phyloP scores from a whole-genome alignment of 129 eudicot species.

The Deinandra increscens region DNA sequence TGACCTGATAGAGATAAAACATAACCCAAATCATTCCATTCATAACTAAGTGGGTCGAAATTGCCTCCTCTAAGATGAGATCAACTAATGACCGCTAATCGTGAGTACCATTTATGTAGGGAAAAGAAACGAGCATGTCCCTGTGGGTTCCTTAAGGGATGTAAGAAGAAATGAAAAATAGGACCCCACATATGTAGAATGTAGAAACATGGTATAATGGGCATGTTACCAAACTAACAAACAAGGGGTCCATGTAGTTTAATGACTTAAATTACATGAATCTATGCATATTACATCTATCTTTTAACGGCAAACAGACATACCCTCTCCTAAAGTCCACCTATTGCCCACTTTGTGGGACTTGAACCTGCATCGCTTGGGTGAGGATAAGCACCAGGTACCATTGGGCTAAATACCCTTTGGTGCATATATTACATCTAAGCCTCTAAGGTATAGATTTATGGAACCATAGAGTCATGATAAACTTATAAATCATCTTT shows the following conservation, averaged over 20 bases:
- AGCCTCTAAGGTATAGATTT: conserved; percentile 5
- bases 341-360: too few relatives aligned
- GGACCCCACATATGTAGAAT: conserved; percentile 1
- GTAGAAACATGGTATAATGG: background rate
- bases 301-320: too few relatives aligned
- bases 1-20: too few relatives aligned
- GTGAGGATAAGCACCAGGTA: too few relatives aligned
- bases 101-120: background rate
- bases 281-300: background rate
- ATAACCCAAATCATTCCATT: too few relatives aligned
- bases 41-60: background rate
- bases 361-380: too few relatives aligned
- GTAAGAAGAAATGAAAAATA: background rate
- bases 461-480: conserved; percentile 4
- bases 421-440: conserved; percentile 10
- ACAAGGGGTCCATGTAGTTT: conserved; percentile 7
- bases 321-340: too few relatives aligned
- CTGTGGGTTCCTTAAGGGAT: background rate
- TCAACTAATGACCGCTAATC: background rate
- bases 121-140: background rate
- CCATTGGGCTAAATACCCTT: too few relatives aligned
- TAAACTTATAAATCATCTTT: background rate
- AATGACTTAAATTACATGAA: background rate
- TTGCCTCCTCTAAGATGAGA: background rate
- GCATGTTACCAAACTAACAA: conserved; percentile 1